These are phyloP conservation scores for Apiospora arundinis DNA, from an alignment of 2,329 filamentous ascomycete species.

Conservation along the genomic window DNA sequence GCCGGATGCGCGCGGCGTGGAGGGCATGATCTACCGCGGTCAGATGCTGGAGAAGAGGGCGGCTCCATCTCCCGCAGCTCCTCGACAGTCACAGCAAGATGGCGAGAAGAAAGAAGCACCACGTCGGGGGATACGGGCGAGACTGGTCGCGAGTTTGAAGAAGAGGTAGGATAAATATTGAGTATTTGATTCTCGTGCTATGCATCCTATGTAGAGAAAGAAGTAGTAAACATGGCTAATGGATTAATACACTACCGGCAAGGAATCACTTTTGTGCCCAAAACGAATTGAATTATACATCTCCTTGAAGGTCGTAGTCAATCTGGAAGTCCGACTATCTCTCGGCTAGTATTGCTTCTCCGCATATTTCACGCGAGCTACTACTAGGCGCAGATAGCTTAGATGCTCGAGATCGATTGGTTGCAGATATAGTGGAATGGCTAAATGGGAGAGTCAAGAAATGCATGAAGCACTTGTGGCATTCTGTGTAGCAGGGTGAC, in stretches of 20 bases:
- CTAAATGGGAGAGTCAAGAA: conserved; percentile 5
- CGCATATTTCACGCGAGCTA: background rate
- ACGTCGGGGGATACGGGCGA: background rate
- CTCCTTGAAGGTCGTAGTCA: background rate
- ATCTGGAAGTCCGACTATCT: background rate
- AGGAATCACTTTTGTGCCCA: too few species aligned
- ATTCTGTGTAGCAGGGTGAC: conserved; percentile 8
- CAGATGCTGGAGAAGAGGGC: conserved; percentile 2
- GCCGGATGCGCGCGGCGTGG: background rate
- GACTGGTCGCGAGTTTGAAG: background rate
- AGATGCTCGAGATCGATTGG: background rate
- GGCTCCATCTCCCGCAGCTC: background rate
- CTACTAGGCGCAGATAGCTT: background rate
- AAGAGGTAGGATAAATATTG: background rate
- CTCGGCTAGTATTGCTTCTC: background rate
- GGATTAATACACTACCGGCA: too few species aligned
- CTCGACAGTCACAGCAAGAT: background rate
- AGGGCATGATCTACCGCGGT: background rate
- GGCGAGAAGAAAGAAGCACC: background rate
- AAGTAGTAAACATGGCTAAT: background rate
- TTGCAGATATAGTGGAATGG: background rate
- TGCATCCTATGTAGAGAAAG: background rate
- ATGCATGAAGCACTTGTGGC: conserved; percentile 1
- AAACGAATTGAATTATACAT: background rate
- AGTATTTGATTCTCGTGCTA: too few species aligned